Conservation (phyloP, 2,329 filamentous ascomycete species). For the Penicillium sp. region DNA sequence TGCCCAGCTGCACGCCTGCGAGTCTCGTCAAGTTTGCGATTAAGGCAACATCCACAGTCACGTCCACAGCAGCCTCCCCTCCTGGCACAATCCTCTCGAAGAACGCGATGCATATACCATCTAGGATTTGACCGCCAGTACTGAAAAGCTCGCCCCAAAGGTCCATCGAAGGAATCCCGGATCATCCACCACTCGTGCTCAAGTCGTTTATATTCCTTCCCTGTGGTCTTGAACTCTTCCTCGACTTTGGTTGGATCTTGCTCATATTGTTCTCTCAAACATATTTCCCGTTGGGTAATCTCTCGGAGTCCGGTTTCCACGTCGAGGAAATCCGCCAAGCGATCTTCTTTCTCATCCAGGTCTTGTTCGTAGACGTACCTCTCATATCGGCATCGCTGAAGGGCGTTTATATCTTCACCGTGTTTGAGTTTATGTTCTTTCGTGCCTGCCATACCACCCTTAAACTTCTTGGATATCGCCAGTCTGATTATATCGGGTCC, state of each 20-base stretch:
- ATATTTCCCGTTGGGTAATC: neutral
- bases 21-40: neutral
- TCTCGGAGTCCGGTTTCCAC: neutral
- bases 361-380: neutral
- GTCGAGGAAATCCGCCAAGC: neutral
- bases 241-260: neutral
- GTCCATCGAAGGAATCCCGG: neutral
- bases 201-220: neutral
- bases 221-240: neutral
- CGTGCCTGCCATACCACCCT: neutral
- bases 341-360: neutral
- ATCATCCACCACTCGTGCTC: neutral
- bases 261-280: neutral
- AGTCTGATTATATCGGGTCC: neutral
- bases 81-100: constrained; percentile 4
- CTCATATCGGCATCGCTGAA: neutral
- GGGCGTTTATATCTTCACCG: neutral
- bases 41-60: constrained; percentile 7
- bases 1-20: neutral
- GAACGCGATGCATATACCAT: constrained; percentile 11
- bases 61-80: constrained; percentile 6
- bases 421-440: neutral
- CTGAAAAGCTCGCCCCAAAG: constrained; percentile 1
- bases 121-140: constrained; percentile 3
- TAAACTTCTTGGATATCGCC: neutral